phyloP scores from a whole-genome alignment of 2,329 filamentous ascomycete species.

The Geosmithia morbida region DNA sequence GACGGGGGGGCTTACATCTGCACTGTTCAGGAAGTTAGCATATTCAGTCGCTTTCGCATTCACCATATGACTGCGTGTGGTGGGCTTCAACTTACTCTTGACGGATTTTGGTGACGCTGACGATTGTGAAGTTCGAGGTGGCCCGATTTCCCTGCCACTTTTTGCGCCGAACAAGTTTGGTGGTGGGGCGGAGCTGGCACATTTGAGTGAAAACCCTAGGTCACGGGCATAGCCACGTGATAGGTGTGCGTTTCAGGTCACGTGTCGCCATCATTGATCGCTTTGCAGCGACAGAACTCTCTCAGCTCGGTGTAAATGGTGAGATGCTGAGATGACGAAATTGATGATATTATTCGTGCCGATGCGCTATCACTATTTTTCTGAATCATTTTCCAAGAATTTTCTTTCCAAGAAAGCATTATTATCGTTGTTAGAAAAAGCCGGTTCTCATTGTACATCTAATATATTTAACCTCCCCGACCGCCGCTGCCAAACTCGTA shows the following conservation, averaged over 20 bases:
- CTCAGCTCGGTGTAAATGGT: background rate
- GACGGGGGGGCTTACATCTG: conserved; percentile 59
- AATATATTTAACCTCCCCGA: background rate
- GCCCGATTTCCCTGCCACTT: conserved; percentile 9
- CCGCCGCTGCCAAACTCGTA: conserved; percentile 15
- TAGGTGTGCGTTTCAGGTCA: background rate
- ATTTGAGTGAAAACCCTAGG: conserved; percentile 19
- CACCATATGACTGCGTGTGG: background rate
- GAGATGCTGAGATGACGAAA: background rate
- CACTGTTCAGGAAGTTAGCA: conserved; percentile 50
- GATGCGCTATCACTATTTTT: background rate
- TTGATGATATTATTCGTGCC: background rate
- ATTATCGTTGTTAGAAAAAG: background rate
- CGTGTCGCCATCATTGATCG: background rate
- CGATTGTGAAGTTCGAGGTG: conserved; percentile 22
- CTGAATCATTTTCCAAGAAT: background rate
- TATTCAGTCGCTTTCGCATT: conserved; percentile 2
- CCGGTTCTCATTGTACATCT: background rate
- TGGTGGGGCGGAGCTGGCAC: conserved; percentile 24
- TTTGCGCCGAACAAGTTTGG: conserved; percentile 17
- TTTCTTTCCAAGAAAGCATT: too few species aligned
- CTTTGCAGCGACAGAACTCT: background rate
- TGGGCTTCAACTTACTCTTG: conserved; percentile 38
- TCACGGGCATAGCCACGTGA: conserved; percentile 4
- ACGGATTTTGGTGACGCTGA: conserved; percentile 35